phyloP scores from a whole-genome alignment of 805 yeast species.

The Pichia heedii region DNA sequence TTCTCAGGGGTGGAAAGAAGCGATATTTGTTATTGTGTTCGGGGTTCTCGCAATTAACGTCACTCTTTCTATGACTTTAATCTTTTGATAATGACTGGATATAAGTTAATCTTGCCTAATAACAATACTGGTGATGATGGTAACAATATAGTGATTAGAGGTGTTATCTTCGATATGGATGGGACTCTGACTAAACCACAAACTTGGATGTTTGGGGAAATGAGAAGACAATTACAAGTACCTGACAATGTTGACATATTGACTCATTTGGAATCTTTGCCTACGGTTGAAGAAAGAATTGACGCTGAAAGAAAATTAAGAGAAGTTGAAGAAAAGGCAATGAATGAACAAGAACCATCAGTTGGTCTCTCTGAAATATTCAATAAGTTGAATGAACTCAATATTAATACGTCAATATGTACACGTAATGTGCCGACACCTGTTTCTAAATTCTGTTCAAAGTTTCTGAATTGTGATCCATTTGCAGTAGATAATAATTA shows the following conservation, averaged over 20 bases:
- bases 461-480: constrained; percentile 30
- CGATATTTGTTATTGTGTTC: too few species aligned
- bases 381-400: constrained; percentile 16
- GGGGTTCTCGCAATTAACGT: too few species aligned
- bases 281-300: constrained; percentile 26
- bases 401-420: constrained; percentile 45
- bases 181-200: constrained; percentile 68
- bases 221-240: constrained; percentile 45
- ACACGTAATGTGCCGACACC: constrained; percentile 52
- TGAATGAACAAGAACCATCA: constrained; percentile 47
- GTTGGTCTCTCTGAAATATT: constrained; percentile 38
- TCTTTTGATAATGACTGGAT: not conserved
- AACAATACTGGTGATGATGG: too few species aligned
- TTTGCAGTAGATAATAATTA: constrained; percentile 18
- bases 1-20: too few species aligned
- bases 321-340: constrained; percentile 51
- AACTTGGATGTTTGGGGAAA: constrained; percentile 35
- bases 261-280: constrained; percentile 31
- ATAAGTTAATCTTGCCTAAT: not conserved
- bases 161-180: constrained; percentile 71
- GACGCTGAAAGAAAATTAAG: constrained; percentile 40
- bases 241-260: constrained; percentile 41
- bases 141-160: constrained; percentile 20
- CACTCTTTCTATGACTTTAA: too few species aligned
- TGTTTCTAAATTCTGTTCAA: constrained; percentile 40